Percentiles rank a stretch among this genome's conserved stretches.
These are phyloP conservation scores for Aspergillus brunneoviolaceus DNA, from an alignment of 2,329 filamentous ascomycete genomes.

Conservation along the genomic window DNA sequence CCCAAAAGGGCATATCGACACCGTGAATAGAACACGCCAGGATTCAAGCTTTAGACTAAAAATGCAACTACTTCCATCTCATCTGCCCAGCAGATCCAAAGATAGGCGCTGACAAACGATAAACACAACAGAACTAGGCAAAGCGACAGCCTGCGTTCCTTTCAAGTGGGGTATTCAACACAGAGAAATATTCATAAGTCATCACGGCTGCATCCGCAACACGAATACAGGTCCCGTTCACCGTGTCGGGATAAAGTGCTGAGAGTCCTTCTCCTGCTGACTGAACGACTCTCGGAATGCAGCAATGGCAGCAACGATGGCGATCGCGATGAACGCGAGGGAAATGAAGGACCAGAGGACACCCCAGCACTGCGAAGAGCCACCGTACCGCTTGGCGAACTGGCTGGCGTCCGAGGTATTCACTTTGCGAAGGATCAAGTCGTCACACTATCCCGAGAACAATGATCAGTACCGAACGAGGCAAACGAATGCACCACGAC, in stretches of 20 bases:
- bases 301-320: constrained; percentile 73
- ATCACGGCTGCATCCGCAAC: background rate
- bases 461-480: background rate
- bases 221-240: constrained; percentile 5
- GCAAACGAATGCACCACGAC: background rate
- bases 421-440: constrained; percentile 76
- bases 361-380: constrained; percentile 78
- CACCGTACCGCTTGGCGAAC: constrained; percentile 74
- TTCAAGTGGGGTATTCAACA: background rate
- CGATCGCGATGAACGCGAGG: constrained; percentile 67
- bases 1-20: no score
- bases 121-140: background rate
- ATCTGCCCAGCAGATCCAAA: constrained; percentile 1
- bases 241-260: constrained; percentile 61
- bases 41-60: background rate
- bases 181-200: background rate
- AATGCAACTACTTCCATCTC: background rate
- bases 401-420: constrained; percentile 77
- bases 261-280: constrained; percentile 67
- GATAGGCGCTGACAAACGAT: background rate
- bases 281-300: constrained; percentile 70
- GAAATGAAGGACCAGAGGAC: constrained; percentile 75
- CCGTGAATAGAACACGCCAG: no score
- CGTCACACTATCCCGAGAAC: constrained; percentile 59
- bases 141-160: background rate